phyloP scores from a whole-genome alignment of 495 filamentous ascomycete species.

The Tuber microsphaerosporum region DNA sequence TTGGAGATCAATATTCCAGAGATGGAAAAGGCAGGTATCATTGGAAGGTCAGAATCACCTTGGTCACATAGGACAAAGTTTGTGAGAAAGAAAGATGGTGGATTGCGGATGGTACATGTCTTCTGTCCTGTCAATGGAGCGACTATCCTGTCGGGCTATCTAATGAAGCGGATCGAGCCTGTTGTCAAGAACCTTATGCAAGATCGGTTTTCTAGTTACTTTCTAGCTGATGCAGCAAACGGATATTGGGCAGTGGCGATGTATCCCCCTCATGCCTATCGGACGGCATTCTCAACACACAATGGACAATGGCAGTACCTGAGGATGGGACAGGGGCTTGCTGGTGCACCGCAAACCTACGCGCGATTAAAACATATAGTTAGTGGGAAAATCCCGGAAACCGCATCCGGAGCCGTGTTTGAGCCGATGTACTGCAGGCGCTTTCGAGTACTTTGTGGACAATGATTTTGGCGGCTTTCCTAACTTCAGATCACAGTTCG shows the following conservation, averaged over 20 bases:
- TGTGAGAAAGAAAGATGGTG: neutral
- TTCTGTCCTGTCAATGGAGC: conserved; percentile 3
- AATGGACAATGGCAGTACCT: conserved; percentile 9
- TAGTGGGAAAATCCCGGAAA: too few species aligned
- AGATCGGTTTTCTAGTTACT: neutral
- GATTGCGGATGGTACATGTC: conserved; percentile 6
- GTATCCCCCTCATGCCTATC: conserved; percentile 6
- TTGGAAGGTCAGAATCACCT: conserved; percentile 5
- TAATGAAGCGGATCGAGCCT: conserved; percentile 6
- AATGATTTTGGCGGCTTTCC: too few species aligned
- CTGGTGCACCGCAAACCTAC: too few species aligned
- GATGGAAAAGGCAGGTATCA: conserved; percentile 6
- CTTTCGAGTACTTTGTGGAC: too few species aligned
- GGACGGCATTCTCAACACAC: conserved; percentile 14
- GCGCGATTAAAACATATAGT: too few species aligned
- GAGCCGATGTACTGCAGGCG: too few species aligned
- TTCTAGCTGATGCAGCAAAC: neutral
- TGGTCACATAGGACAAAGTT: conserved; percentile 12
- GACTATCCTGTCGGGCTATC: neutral
- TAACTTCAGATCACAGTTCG: neutral
- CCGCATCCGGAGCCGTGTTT: too few species aligned
- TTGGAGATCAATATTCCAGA: neutral
- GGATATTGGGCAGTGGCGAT: conserved; percentile 9
- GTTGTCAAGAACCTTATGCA: neutral
- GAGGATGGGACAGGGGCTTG: neutral